Conservation (phyloP, 2,329 filamentous ascomycete species). For the Scedosporium dehoogii region DNA sequence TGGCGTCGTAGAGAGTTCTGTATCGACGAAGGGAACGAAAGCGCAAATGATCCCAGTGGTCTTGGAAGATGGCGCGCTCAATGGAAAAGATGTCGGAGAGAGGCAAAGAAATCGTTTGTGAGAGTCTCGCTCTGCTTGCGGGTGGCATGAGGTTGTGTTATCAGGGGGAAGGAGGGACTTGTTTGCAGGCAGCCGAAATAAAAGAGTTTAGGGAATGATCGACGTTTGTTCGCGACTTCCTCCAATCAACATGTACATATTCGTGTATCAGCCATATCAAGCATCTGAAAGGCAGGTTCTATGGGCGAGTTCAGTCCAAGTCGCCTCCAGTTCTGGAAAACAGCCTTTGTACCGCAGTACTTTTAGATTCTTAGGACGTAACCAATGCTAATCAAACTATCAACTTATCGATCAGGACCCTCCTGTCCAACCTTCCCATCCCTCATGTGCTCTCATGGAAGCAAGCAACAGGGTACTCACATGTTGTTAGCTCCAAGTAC, state of each 20-base stretch:
- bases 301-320: background rate
- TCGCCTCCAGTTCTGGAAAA: background rate
- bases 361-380: background rate
- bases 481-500: too few species aligned
- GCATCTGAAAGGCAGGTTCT: background rate
- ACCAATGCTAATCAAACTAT: background rate
- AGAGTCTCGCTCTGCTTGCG: background rate
- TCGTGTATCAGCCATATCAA: background rate
- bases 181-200: background rate
- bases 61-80: background rate
- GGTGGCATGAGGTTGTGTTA: background rate
- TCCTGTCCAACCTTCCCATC: background rate
- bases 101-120: background rate
- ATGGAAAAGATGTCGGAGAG: background rate
- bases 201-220: too few species aligned
- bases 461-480: background rate
- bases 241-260: too few species aligned
- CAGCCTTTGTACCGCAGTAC: background rate
- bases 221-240: too few species aligned
- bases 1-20: background rate
- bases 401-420: background rate
- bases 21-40: background rate
- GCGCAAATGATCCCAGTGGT: background rate
- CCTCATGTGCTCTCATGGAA: background rate
- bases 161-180: background rate